phyloP scores from a whole-genome alignment of 257 asterid genomes.

The Pogostemon cablin region DNA sequence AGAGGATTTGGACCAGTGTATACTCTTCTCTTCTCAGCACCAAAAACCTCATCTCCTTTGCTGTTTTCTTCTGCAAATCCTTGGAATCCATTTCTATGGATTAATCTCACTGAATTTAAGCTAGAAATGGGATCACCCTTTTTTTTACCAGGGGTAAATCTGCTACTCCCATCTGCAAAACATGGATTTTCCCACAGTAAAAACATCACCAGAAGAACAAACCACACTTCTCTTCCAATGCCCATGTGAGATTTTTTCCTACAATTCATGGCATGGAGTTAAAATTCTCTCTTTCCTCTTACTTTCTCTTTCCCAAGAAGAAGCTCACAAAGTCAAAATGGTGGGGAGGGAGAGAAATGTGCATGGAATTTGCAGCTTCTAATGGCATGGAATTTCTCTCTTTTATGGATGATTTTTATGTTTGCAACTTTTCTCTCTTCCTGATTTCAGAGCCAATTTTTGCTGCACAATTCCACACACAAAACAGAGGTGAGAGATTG shows the following conservation, averaged over 20 bases:
- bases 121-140: slow-evolving; percentile 31
- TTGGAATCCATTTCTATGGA: slow-evolving; percentile 32
- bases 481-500: not conserved
- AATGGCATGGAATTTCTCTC: slow-evolving; percentile 28
- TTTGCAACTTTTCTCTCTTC: slow-evolving; percentile 36
- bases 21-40: slow-evolving; percentile 77
- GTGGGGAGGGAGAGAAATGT: slow-evolving; percentile 44
- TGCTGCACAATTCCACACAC: slow-evolving; percentile 50
- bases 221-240: slow-evolving; percentile 43
- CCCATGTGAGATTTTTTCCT: slow-evolving; percentile 47
- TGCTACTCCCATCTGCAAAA: slow-evolving; percentile 44
- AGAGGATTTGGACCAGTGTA: slow-evolving; percentile 93
- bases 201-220: slow-evolving; percentile 49
- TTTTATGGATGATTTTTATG: not conserved
- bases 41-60: slow-evolving; percentile 46
- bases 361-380: slow-evolving; percentile 60
- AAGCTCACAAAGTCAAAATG: slow-evolving; percentile 38
- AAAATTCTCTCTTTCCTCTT: slow-evolving; percentile 25
- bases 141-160: slow-evolving; percentile 38
- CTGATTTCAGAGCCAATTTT: slow-evolving; percentile 61
- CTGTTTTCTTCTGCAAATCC: slow-evolving; percentile 15
- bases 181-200: slow-evolving; percentile 44
- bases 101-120: slow-evolving; percentile 28
- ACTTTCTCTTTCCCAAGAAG: slow-evolving; percentile 20
- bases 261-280: slow-evolving; percentile 40